phyloP scores from a whole-genome alignment of 1,139 yeast species.

The Trichomonascaceae sp. region DNA sequence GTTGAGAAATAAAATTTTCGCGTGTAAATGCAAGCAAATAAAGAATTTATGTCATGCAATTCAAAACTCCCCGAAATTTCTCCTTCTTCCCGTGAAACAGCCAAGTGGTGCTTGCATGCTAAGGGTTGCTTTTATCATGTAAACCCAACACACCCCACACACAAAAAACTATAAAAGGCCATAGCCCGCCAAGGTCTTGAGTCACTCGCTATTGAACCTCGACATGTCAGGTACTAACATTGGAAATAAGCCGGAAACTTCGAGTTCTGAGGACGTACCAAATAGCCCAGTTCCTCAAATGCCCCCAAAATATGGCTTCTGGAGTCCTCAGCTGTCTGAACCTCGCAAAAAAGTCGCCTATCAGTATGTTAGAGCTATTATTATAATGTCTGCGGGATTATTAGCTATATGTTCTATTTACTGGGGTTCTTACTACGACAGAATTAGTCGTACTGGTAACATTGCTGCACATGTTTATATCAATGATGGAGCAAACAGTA shows the following conservation, averaged over 20 bases:
- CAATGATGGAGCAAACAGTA: constrained; percentile 36
- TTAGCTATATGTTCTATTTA: constrained; percentile 43
- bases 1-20: no score
- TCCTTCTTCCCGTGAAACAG: background rate
- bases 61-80: no score
- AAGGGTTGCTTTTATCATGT: background rate
- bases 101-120: background rate
- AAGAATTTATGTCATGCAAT: no score
- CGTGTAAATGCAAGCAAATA: background rate
- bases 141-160: background rate
- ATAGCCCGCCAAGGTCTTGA: background rate
- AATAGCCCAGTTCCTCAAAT: background rate
- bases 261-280: background rate
- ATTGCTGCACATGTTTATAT: constrained; percentile 43
- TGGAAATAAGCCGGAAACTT: background rate
- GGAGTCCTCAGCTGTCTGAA: background rate
- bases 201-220: background rate
- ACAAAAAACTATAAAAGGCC: background rate
- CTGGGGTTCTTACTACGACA: constrained; percentile 53
- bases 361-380: constrained; percentile 2
- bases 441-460: constrained; percentile 37
- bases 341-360: background rate
- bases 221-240: background rate
- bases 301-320: constrained; percentile 4
- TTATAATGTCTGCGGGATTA: constrained; percentile 11